Base-by-base conservation (phyloP, 1,284 basidiomycete species). In the Moniliella sp. region DNA sequence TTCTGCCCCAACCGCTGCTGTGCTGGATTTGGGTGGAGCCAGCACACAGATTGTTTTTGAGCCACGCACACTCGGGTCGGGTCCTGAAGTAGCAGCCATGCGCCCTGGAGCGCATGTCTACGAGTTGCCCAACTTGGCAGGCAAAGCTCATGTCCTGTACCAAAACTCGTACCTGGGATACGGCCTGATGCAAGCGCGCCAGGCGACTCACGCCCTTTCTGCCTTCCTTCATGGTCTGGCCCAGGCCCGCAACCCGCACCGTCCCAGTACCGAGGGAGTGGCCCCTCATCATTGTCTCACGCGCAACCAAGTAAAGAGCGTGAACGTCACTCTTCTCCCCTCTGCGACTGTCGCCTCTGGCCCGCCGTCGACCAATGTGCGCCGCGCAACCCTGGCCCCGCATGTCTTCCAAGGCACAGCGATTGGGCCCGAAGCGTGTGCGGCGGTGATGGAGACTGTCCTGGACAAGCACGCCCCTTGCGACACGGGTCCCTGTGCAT, bases 21-120 rank as follows among this genome's bases (percentile, higher is more conserved):
- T 93, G 29, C 75, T 97, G 45, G 88, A 97, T 58, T 73, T 97
- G 30, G 91, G 88, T 7, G 88, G 91, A 4, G 88, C 79, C 12
- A 88, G 82, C 33, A 97, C 88, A 13, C 88, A 94, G 64, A 94
- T 97, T 57, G 86, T 93, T 34, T 94, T 97, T 52, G 76, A 91
- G 65, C 88, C 88, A 1, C n/a, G n/a, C n/a, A n/a, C n/a, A n/a
- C n/a, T n/a, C n/a, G n/a, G n/a, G n/a, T 62, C 29, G 58, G 61
- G 15, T 19, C n/a, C n/a, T n/a, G n/a, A n/a, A n/a, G n/a, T n/a
- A n/a, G n/a, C n/a, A n/a, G n/a, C n/a, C n/a, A 94, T 43, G 72
- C 70, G 49, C 74, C 55, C 80, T 8, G 86, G 86, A 27, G 86
- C 93, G 42, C 88, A 97, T 67, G 83, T 82, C 62, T 94, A 88